Evolutionary conservation across 495 filamentous ascomycete species (phyloP), one percentile per base, ranked within the genome.

Genomic region (Pyrenula massariospora): DNA sequence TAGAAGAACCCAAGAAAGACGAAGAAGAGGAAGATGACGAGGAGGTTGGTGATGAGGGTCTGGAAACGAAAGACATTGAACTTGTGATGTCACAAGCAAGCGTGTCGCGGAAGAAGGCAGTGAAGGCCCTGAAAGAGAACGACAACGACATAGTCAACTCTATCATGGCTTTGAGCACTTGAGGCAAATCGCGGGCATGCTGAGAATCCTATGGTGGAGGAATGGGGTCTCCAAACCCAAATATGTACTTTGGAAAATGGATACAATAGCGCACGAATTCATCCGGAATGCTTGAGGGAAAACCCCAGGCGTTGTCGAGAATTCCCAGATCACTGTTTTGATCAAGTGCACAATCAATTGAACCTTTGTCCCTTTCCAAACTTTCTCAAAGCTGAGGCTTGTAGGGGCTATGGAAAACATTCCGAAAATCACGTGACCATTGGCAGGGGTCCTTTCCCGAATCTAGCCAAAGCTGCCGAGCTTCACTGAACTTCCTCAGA

Each of bases 141-240:
- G 90, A 96, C 75, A 95, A 96, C 65, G 94, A 99, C 72, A 97
- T 99, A 76, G 94, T 99, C 74, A 97, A 97, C 83, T 95, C 92
- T 57, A 98, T 98, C 77, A 98, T 98, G 93, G 90, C 92, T 62
- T 79, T 98, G 72, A 96, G 91, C 78, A 87, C 95, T 87, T 98
- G 83, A 79, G 62, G 49, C 8, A 22, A n/a, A 54, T 8, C 15
- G 15, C n/a, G 19, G 42, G 42, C 42, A n/a, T n/a, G n/a, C n/a
- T n/a, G n/a, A n/a, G n/a, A n/a, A n/a, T n/a, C n/a, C n/a, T n/a
- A n/a, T n/a, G 25, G 20, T 52, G 8, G 31, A 19, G 10, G 12
- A 23, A 5, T 47, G n/a, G 24, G 8, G n/a, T 31, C 53, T 3
- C 12, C 19, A 22, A 23, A 19, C 19, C 19, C 11, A 24, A 42